These are phyloP conservation scores for Nakataea oryzae DNA, from an alignment of 2,329 filamentous ascomycete genomes.

Conservation along the genomic window DNA sequence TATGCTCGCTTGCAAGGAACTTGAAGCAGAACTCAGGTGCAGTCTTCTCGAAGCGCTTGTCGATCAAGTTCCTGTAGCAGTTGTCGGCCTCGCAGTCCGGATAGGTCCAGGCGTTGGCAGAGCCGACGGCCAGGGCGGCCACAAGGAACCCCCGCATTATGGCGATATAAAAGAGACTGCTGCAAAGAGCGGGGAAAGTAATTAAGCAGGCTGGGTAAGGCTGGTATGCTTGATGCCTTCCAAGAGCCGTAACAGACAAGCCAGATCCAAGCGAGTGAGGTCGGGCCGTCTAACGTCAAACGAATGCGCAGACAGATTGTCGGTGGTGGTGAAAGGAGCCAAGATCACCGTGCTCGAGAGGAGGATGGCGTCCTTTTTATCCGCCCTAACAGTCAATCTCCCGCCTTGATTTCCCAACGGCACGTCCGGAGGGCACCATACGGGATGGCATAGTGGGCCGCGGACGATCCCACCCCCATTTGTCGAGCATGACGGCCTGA, in stretches of 20 bases:
- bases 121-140: background rate
- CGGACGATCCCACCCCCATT: background rate
- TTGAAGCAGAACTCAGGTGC: background rate
- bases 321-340: background rate
- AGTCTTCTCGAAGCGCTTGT: background rate
- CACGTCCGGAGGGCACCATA: background rate
- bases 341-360: background rate
- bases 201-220: too few species aligned
- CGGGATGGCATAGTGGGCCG: background rate
- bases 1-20: constrained; percentile 2
- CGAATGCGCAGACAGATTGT: background rate
- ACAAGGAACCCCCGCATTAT: background rate
- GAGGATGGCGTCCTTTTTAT: background rate
- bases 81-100: constrained; percentile 1
- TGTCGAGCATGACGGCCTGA: background rate
- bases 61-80: constrained; percentile 6
- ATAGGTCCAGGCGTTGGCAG: background rate
- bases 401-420: too few species aligned
- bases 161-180: background rate
- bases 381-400: background rate
- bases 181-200: too few species aligned
- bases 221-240: background rate
- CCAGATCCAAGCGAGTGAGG: background rate
- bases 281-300: background rate
- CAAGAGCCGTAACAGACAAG: background rate